Percentiles rank a stretch among this genome's conserved stretches.
Evolutionary conservation across 257 asterid species (phyloP).

Genomic region (Coffea eugenioides): DNA sequence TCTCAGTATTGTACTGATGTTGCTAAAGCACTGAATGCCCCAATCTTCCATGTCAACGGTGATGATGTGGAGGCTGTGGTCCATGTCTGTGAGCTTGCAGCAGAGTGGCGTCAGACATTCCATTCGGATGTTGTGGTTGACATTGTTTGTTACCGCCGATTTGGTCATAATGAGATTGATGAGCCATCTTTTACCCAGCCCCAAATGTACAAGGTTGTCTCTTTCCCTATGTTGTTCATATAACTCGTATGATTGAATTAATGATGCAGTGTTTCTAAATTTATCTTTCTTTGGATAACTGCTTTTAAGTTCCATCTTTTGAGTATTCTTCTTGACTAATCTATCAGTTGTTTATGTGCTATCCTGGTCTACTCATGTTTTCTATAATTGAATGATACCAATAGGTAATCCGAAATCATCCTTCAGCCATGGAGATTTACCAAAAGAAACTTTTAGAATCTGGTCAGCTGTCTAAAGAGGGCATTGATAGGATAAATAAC

Average conservation of each 20-base stretch:
- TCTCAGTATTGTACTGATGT: slow-evolving; percentile 98
- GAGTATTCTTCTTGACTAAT: background rate
- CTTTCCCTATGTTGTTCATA: no score
- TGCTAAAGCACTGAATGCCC: slow-evolving; percentile 91
- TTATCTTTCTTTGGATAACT: background rate
- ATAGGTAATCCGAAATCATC: slow-evolving; percentile 82
- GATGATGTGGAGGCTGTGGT: slow-evolving; percentile 96
- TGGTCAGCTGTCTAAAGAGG: slow-evolving; percentile 67
- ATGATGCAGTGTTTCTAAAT: background rate
- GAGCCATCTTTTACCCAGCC: slow-evolving; percentile 97
- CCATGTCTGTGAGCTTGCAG: slow-evolving; percentile 95
- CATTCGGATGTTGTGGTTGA: slow-evolving; percentile 96
- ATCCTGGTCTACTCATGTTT: background rate
- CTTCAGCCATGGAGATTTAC: slow-evolving; percentile 81
- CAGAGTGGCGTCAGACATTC: slow-evolving; percentile 96
- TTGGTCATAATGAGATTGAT: slow-evolving; percentile 96
- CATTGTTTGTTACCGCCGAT: slow-evolving; percentile 88
- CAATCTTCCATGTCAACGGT: slow-evolving; percentile 95
- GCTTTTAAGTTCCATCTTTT: background rate
- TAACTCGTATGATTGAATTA: slow-evolving; percentile 6
- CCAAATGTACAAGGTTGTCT: slow-evolving; percentile 78
- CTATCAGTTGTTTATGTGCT: background rate
- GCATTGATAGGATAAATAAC: slow-evolving; percentile 61
- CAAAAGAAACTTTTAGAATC: slow-evolving; percentile 75
- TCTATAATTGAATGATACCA: slow-evolving; percentile 30